These are phyloP conservation scores for Rutstroemia sp. DNA, from an alignment of 2,329 filamentous ascomycete species.

Conservation along the genomic window DNA sequence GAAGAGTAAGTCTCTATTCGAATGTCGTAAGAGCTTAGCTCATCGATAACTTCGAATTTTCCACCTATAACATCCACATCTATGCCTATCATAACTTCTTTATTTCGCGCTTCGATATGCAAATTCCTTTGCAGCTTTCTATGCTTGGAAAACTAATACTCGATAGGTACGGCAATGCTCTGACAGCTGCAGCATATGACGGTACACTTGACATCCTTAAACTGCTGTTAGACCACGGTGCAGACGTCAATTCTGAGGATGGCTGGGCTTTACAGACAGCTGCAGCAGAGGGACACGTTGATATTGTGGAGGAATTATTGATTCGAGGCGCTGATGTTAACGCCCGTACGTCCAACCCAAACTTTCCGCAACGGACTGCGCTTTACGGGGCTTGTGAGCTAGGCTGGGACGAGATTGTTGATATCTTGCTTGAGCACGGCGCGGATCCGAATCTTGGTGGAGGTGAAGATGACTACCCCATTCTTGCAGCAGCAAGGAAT, in stretches of 20 bases:
- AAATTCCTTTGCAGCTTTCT: too few species aligned
- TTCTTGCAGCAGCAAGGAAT: too few species aligned
- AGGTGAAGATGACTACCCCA: background rate
- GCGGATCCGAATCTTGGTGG: background rate
- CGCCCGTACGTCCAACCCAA: background rate
- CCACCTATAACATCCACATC: background rate
- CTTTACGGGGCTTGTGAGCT: background rate
- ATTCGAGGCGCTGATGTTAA: slow-evolving; percentile 1
- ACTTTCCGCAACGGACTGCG: background rate
- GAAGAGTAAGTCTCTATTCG: background rate
- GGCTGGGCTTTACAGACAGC: slow-evolving; percentile 3
- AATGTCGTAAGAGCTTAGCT: too few species aligned
- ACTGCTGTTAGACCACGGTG: background rate
- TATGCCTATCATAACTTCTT: background rate
- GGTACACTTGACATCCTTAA: background rate
- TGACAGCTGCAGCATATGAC: background rate
- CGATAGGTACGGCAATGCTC: background rate
- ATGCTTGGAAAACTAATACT: background rate
- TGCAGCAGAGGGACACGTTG: background rate
- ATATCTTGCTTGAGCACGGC: background rate
- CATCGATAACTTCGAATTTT: background rate
- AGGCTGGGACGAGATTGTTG: background rate
- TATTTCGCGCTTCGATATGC: too few species aligned
- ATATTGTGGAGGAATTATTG: slow-evolving; percentile 1
- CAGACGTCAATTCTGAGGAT: background rate